phyloP scores from a whole-genome alignment of 1,284 basidiomycete species.

The Pseudozyma tsukubaensis region DNA sequence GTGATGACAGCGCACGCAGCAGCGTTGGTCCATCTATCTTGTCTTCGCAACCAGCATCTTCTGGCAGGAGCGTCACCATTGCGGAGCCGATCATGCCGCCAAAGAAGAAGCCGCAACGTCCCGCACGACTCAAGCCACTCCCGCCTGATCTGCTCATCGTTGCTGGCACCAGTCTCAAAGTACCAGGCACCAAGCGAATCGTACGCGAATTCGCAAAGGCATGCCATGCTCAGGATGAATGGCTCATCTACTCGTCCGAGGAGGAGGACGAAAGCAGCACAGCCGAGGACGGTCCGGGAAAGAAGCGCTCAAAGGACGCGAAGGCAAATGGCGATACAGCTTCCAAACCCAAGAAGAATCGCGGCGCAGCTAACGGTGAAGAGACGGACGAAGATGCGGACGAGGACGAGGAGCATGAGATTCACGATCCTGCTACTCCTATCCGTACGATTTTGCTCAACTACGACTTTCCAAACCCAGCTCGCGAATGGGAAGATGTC shows the following conservation, averaged over 20 bases:
- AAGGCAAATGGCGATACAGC: not conserved
- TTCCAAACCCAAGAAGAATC: constrained; percentile 9
- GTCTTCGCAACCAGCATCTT: constrained; percentile 16
- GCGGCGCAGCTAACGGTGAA: not conserved
- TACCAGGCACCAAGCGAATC: constrained; percentile 90
- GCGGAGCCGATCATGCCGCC: constrained; percentile 25
- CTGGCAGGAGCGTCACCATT: constrained; percentile 28
- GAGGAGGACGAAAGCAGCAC: constrained; percentile 51
- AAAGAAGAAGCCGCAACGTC: constrained; percentile 30
- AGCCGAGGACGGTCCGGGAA: constrained; percentile 43
- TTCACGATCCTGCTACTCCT: constrained; percentile 66
- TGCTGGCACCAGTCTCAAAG: constrained; percentile 94
- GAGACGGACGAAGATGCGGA: constrained; percentile 18
- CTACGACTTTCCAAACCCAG: constrained; percentile 86
- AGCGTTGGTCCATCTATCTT: constrained; percentile 4
- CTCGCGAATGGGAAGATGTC: constrained; percentile 86
- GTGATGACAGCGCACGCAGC: constrained; percentile 18
- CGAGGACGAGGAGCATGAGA: constrained; percentile 36
- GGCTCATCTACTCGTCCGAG: constrained; percentile 48
- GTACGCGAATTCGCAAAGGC: constrained; percentile 91
- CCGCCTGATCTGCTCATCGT: constrained; percentile 90
- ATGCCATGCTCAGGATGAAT: constrained; percentile 74
- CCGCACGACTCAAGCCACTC: constrained; percentile 62
- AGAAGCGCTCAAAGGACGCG: constrained; percentile 23
- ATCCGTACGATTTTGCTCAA: constrained; percentile 86